Evolutionary conservation across 164 flowering plant genomes (phyloP).

Genomic region (Buxus sempervirens): DNA sequence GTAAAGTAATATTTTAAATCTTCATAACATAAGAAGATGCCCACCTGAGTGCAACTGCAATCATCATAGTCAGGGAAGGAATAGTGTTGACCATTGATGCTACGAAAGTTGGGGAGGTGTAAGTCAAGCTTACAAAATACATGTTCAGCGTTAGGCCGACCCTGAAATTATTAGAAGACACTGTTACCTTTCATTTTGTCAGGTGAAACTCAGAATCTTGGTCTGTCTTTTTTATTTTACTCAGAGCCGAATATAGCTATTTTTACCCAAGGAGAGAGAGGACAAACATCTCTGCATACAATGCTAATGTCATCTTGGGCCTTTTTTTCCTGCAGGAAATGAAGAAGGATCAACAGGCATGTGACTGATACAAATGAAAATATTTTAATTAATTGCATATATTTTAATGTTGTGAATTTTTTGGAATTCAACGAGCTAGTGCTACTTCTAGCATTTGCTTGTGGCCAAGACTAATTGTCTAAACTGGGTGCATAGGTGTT

Average conservation of each 20-base stretch:
- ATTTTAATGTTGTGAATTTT: too few species aligned
- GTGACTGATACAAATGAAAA: not conserved
- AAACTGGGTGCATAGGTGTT: too few species aligned
- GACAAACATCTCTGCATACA: conserved; percentile 58
- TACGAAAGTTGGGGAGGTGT: conserved; percentile 77
- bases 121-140: conserved; percentile 76
- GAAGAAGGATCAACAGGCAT: conserved; percentile 4
- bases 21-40: not conserved
- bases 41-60: conserved; percentile 66
- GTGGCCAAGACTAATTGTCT: too few species aligned
- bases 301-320: conserved; percentile 66
- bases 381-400: too few species aligned
- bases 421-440: too few species aligned
- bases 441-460: too few species aligned
- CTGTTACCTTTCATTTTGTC: not conserved
- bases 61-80: conserved; percentile 65
- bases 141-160: conserved; percentile 66
- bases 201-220: not conserved
- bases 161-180: conserved; percentile 34
- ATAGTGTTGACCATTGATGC: conserved; percentile 55
- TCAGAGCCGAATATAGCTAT: too few species aligned
- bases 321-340: conserved; percentile 51
- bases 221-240: too few species aligned
- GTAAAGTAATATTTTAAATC: too few species aligned
- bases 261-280: conserved; percentile 80